These are phyloP conservation scores for Tolypocladium pustulatum DNA, from an alignment of 2,329 filamentous ascomycete species.

Conservation along the genomic window DNA sequence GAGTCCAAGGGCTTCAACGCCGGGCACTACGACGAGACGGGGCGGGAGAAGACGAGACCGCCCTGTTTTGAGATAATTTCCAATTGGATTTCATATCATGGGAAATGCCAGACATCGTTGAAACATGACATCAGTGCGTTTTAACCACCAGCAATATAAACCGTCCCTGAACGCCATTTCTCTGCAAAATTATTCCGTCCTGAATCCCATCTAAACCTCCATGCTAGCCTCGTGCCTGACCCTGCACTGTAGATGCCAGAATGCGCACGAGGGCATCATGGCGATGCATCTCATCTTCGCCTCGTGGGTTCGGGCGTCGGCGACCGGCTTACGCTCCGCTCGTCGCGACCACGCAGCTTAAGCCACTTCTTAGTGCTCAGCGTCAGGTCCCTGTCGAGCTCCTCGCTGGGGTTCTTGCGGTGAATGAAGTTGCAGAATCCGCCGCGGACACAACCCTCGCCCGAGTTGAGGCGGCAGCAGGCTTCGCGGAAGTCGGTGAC, in stretches of 20 bases:
- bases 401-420: conserved; percentile 82
- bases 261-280: not conserved
- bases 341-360: conserved; percentile 71
- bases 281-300: conserved; percentile 35
- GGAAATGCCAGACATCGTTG: conserved; percentile 6
- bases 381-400: conserved; percentile 79
- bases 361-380: conserved; percentile 96
- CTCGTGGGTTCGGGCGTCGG: conserved; percentile 78
- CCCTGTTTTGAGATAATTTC: not conserved
- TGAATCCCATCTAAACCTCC: not conserved
- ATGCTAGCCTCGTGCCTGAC: not conserved
- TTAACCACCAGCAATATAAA: conserved; percentile 6
- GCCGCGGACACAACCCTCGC: conserved; percentile 89
- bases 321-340: conserved; percentile 69
- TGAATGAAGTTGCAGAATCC: conserved; percentile 99
- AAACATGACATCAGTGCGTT: conserved; percentile 7
- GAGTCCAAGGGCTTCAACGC: conserved; percentile 4
- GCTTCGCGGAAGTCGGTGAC: conserved; percentile 98
- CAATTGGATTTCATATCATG: conserved; percentile 4
- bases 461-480: conserved; percentile 87
- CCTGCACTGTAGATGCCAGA: not conserved
- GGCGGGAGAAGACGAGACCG: not conserved
- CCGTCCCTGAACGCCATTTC: conserved; percentile 15
- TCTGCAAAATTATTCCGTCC: not conserved
- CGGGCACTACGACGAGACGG: not conserved